These are phyloP conservation scores for Aspergillus vadensis DNA, from an alignment of 2,329 filamentous ascomycete species.

Conservation along the genomic window DNA sequence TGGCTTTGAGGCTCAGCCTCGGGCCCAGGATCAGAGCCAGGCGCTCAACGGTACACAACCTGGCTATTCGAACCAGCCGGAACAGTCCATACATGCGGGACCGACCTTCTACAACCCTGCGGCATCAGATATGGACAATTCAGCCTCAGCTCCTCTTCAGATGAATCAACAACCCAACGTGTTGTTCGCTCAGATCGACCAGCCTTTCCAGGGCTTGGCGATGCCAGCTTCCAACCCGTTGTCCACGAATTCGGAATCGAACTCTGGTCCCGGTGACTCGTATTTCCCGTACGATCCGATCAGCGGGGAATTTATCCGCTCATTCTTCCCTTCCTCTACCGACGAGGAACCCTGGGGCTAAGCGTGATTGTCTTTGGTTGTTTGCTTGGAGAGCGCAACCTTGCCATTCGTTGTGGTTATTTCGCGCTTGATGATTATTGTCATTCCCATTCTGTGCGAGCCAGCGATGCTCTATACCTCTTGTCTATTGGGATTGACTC, in stretches of 20 bases:
- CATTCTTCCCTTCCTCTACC: conserved; percentile 38
- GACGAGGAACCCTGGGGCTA: conserved; percentile 31
- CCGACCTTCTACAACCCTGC: neutral
- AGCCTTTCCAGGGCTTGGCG: neutral
- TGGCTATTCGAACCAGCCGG: conserved; percentile 5
- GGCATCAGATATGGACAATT: neutral
- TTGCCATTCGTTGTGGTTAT: neutral
- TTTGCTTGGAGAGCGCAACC: neutral
- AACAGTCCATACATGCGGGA: neutral
- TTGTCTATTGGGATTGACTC: neutral
- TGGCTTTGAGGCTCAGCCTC: conserved; percentile 18
- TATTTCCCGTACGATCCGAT: conserved; percentile 46
- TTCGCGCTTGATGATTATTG: neutral
- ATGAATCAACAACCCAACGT: neutral
- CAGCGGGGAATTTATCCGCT: conserved; percentile 41
- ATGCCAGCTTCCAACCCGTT: conserved; percentile 5
- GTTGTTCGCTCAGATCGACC: neutral
- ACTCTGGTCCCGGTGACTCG: conserved; percentile 21
- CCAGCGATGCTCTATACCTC: neutral
- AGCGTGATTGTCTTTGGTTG: neutral
- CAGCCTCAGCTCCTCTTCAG: neutral
- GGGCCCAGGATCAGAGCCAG: neutral
- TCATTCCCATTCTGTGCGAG: neutral
- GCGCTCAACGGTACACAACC: conserved; percentile 13
- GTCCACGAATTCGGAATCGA: conserved; percentile 14